Evolutionary conservation across 1,139 yeast genomes (phyloP).

Genomic region (Saccharomyces pastorianus): DNA sequence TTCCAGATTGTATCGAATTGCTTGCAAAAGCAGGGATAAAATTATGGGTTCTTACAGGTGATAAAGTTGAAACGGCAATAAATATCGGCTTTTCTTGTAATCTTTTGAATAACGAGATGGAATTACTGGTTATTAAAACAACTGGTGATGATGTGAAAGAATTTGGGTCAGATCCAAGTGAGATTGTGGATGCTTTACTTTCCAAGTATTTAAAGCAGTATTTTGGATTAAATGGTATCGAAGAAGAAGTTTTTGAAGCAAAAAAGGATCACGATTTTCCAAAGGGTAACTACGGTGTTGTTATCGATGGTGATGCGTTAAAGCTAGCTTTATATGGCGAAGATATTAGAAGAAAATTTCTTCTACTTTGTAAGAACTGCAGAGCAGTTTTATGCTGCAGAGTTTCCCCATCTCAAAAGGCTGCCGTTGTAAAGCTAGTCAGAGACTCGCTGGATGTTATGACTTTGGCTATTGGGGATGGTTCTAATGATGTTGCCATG

Average conservation of each 20-base stretch:
- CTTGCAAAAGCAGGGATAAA: conserved; percentile 88
- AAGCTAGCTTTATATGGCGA: too few species aligned
- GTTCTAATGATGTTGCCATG: too few species aligned
- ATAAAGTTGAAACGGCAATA: conserved; percentile 94
- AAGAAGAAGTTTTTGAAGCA: conserved; percentile 28
- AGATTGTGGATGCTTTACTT: conserved; percentile 49
- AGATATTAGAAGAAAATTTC: too few species aligned
- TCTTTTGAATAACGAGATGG: conserved; percentile 78
- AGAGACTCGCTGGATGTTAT: too few species aligned
- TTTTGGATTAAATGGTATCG: conserved; percentile 58
- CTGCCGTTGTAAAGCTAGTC: too few species aligned
- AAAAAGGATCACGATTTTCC: too few species aligned
- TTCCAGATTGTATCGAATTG: conserved; percentile 83
- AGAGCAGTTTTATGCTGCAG: too few species aligned
- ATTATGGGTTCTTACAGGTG: conserved; percentile 96
- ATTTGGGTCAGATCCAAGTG: conserved; percentile 26
- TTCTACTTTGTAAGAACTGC: too few species aligned
- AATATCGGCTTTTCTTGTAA: conserved; percentile 96
- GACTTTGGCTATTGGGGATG: too few species aligned
- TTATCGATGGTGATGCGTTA: too few species aligned
- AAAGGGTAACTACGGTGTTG: too few species aligned
- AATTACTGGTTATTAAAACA: conserved; percentile 59
- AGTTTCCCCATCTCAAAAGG: too few species aligned
- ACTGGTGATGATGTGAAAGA: conserved; percentile 40
- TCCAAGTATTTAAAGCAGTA: conserved; percentile 51